A percentile compares a stretch with the other conserved stretches of the same genome.
phyloP scores from a whole-genome alignment of 2,329 filamentous ascomycete species.

The Plenodomus biglobosus region DNA sequence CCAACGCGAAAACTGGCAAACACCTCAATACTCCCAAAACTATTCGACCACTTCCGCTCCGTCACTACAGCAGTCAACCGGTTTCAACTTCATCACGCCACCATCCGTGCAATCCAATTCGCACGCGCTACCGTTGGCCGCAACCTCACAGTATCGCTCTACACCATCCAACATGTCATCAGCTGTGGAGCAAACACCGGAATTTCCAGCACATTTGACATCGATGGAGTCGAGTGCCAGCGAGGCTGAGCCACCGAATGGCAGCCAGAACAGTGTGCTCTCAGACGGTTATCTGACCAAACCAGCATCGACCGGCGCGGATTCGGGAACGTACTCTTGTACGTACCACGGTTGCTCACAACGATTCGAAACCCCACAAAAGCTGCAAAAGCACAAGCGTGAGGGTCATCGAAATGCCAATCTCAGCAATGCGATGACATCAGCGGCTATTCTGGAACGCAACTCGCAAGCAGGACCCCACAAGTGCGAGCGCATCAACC shows the following conservation, averaged over 20 bases:
- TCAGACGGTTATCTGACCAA: constrained; percentile 45
- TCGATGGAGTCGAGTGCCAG: constrained; percentile 64
- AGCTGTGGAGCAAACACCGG: constrained; percentile 51
- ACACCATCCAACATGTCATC: constrained; percentile 32
- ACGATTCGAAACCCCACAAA: constrained; percentile 82
- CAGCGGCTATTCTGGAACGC: constrained; percentile 58
- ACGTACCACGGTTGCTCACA: constrained; percentile 89
- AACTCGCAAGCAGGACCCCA: constrained; percentile 93
- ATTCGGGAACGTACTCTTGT: constrained; percentile 91
- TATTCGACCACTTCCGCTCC: constrained; percentile 35
- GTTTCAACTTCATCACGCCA: constrained; percentile 53
- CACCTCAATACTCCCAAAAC: constrained; percentile 39
- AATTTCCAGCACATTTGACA: constrained; percentile 61
- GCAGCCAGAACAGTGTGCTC: constrained; percentile 43
- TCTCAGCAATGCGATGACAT: constrained; percentile 52
- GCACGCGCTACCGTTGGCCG: constrained; percentile 35
- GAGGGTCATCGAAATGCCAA: constrained; percentile 73
- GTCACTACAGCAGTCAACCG: constrained; percentile 36
- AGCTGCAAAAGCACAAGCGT: constrained; percentile 92
- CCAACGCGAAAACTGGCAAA: constrained; percentile 39
- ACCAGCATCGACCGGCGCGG: constrained; percentile 68
- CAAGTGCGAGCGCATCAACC: constrained; percentile 89
- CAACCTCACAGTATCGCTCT: constrained; percentile 41
- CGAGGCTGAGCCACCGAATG: constrained; percentile 51
- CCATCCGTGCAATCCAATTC: constrained; percentile 44